Evolutionary conservation across 768 basidiomycete species (phyloP), one percentile per base, ranked within the genome.

Genomic region (Collybia nuda): DNA sequence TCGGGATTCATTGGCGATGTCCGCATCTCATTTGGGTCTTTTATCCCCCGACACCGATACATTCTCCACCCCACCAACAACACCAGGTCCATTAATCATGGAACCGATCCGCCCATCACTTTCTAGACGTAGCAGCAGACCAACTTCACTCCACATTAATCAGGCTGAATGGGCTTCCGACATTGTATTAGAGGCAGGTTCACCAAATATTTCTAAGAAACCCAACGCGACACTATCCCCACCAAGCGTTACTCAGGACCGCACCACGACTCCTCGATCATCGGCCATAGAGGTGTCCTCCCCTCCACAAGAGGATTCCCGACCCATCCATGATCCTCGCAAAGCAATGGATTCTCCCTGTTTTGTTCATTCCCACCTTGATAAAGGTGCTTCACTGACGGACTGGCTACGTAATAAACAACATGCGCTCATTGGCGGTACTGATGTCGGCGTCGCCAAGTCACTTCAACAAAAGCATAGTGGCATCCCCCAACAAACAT

Each of bases 301-400:
- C n/a, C 48, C 62, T 18, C 55, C 45, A 29, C 42, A 56, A 40
- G 48, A 58, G 35, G 49, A 56, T 40, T 47, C 40, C 19, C 53
- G 45, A 44, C 32, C 58, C 48, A 29, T 44, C 26, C 48, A 44
- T 8, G 57, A 52, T 48, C 52, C 50, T 53, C 46, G 50, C 52
- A 67, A 72, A 46, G 62, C 75, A 18, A 69, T 76, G 58, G 72
- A 77, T 40, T 93, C 91, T 0, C 94, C 94, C 8, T 97, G 93
- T 64, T 96, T 94, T 68, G 85, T 98, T 32, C 94, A 98, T 72
- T 93, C 90, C 0, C 83, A 90, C 57, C 86, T 98, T 42, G 90
- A 96, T 67, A 85, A 87, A 60, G 84, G 83, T 37, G 85, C 84
- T 3, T 86, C 89, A 7, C 74, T 93, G 39, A 79, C 82, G 32